These are phyloP conservation scores for Aphanomyces cochlioides DNA, from an alignment of 352 stramenopile species.

Conservation along the genomic window DNA sequence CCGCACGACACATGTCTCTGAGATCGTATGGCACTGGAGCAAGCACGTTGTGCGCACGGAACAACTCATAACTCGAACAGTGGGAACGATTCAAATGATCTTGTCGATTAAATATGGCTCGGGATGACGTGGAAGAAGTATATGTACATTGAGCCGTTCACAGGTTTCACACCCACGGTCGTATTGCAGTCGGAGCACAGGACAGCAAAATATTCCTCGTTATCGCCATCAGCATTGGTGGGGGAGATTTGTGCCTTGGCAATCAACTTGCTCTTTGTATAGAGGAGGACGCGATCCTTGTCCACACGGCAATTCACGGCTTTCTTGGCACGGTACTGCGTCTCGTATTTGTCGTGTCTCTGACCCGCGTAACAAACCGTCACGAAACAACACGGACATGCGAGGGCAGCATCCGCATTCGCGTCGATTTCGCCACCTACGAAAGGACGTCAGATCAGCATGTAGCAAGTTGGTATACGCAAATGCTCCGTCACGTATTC, in stretches of 20 bases:
- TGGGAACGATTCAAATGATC: too few relatives aligned
- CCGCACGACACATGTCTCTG: too few relatives aligned
- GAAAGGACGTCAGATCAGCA: background rate
- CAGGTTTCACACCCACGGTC: slow-evolving; percentile 47
- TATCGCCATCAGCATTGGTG: slow-evolving; percentile 36
- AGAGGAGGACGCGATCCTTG: slow-evolving; percentile 60
- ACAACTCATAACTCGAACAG: too few relatives aligned
- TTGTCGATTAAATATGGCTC: slow-evolving; percentile 26
- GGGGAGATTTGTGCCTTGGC: slow-evolving; percentile 29
- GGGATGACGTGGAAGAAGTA: slow-evolving; percentile 25
- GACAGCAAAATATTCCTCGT: slow-evolving; percentile 63
- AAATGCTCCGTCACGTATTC: slow-evolving; percentile 18
- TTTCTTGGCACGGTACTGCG: slow-evolving; percentile 57
- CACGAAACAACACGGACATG: slow-evolving; percentile 78
- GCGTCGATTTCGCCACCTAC: slow-evolving; percentile 12
- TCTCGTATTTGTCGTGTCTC: slow-evolving; percentile 58
- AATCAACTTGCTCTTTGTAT: slow-evolving; percentile 35
- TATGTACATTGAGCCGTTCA: background rate
- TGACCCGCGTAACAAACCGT: slow-evolving; percentile 73
- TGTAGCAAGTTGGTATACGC: background rate
- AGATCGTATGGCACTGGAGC: too few relatives aligned
- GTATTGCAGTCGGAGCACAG: slow-evolving; percentile 72
- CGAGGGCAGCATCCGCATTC: slow-evolving; percentile 57
- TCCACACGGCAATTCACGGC: slow-evolving; percentile 75
- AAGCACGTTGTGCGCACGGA: too few relatives aligned